phyloP scores from a whole-genome alignment of 1,139 yeast genomes.

The Yamadazyma friedrichii region DNA sequence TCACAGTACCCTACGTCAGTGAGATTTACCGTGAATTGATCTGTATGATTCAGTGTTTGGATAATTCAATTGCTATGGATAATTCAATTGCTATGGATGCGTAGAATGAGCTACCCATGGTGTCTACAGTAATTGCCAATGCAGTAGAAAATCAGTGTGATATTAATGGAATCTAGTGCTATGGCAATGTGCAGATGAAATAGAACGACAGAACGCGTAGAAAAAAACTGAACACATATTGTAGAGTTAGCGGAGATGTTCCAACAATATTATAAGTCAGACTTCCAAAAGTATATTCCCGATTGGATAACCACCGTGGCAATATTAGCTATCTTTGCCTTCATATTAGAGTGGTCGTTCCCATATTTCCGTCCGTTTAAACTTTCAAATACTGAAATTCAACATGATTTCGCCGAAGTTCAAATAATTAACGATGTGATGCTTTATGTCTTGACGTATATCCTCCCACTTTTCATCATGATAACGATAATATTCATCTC shows the following conservation, averaged over 20 bases:
- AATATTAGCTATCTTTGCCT: constrained; percentile 30
- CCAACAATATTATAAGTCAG: constrained; percentile 7
- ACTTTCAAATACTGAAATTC: constrained; percentile 34
- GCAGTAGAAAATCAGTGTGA: no score
- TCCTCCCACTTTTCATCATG: constrained; percentile 23
- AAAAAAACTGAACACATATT: no score
- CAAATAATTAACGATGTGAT: constrained; percentile 41
- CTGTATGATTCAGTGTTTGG: no score
- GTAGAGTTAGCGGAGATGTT: constrained; percentile 3
- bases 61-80: no score
- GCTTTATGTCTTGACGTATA: constrained; percentile 24
- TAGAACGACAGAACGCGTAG: no score
- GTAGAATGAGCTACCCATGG: no score
- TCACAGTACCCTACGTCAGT: no score
- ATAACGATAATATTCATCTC: constrained; percentile 4
- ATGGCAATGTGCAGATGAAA: no score
- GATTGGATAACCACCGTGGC: constrained; percentile 37
- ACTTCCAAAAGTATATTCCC: constrained; percentile 11
- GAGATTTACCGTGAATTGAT: no score
- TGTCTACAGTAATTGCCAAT: no score
- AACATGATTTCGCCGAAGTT: constrained; percentile 44
- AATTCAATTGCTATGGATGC: no score
- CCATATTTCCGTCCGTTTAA: constrained; percentile 40
- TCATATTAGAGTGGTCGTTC: constrained; percentile 35
- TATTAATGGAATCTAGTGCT: no score